Conservation (phyloP, 2,329 filamentous ascomycete species). For the Phaeosphaeriaceae sp. region DNA sequence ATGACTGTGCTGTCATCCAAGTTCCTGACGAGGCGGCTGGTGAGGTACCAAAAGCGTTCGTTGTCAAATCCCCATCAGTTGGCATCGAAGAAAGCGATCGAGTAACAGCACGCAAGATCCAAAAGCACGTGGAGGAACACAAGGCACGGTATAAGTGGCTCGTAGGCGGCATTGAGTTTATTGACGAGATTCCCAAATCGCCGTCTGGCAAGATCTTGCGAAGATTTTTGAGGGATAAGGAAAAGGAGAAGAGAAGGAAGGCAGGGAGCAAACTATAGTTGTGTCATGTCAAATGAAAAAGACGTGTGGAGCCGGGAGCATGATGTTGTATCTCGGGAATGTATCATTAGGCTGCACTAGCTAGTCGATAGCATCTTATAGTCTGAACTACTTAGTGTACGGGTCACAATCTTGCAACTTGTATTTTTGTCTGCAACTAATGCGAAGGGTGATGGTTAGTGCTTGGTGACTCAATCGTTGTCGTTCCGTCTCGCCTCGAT, state of each 20-base stretch:
- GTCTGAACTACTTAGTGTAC: neutral
- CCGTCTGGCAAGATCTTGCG: slow-evolving; percentile 69
- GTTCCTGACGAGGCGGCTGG: slow-evolving; percentile 68
- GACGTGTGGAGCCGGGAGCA: too few species aligned
- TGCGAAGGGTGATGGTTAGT: too few species aligned
- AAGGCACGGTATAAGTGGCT: slow-evolving; percentile 69
- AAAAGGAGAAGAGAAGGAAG: slow-evolving; percentile 70
- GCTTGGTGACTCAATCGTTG: too few species aligned
- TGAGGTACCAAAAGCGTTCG: slow-evolving; percentile 68
- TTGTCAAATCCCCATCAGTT: slow-evolving; percentile 59
- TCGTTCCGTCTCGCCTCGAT: neutral
- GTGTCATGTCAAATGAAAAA: too few species aligned
- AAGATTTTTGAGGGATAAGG: slow-evolving; percentile 72
- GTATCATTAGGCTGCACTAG: too few species aligned
- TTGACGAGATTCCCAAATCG: slow-evolving; percentile 62
- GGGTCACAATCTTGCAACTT: too few species aligned
- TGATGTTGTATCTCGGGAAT: neutral
- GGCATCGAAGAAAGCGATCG: slow-evolving; percentile 59
- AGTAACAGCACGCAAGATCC: slow-evolving; percentile 57
- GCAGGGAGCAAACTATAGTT: slow-evolving; percentile 6
- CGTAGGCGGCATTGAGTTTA: slow-evolving; percentile 60
- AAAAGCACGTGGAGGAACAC: slow-evolving; percentile 65
- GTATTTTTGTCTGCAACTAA: too few species aligned
- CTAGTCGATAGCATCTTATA: too few species aligned
- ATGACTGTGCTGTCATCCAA: slow-evolving; percentile 79